Base-by-base conservation (phyloP, 2,329 filamentous ascomycete species). In the Metarhizium sp. region DNA sequence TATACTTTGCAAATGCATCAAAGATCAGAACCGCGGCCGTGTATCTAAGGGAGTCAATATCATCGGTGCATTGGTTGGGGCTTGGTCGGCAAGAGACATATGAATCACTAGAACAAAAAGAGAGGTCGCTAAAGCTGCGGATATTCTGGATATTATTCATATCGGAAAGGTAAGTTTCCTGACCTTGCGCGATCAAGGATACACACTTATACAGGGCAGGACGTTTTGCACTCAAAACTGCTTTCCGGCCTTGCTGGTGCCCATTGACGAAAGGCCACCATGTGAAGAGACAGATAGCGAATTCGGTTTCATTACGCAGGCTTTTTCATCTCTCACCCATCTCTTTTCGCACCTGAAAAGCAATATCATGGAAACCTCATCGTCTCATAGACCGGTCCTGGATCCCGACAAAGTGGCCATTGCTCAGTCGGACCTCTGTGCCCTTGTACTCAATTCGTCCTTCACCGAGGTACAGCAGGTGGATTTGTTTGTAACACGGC, bases 1-100 rank as follows among this genome's bases (percentile, higher is more conserved):
- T 66, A 18, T 66, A 66, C 47, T 65, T 62, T 36, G 60, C 64
- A 36, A 66, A 66, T 8, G 61, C 63, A 8, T 57, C 60, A n/a
- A 66, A 65, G 32, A 32, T 66, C n/a, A 56, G 62, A 8, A 65
- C 61, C 3, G 61, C 63, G 25, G 62, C 60, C 4, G 40, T 62
- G 1, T 64, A 61, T 6, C 38, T 65, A 14, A 25, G 25, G 56
- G 63, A 43, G 32, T 52, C 62, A 6, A 63, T 65, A 16, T 62
- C 62, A 1, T 64, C 59, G 40, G 59, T 36, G 56, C 0, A 25
- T 25, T 25, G 25, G 25, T 4, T 25, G 3, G 25, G 25, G 25
- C 25, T 25, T 25, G 25, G 4, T 25, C 25, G 25, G 25, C 25
- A 25, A 25, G 25, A 25, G 25, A 25, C 25, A 4, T 25, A 25